phyloP scores from a whole-genome alignment of 116 monocot species.

The Posidonia oceanica region DNA sequence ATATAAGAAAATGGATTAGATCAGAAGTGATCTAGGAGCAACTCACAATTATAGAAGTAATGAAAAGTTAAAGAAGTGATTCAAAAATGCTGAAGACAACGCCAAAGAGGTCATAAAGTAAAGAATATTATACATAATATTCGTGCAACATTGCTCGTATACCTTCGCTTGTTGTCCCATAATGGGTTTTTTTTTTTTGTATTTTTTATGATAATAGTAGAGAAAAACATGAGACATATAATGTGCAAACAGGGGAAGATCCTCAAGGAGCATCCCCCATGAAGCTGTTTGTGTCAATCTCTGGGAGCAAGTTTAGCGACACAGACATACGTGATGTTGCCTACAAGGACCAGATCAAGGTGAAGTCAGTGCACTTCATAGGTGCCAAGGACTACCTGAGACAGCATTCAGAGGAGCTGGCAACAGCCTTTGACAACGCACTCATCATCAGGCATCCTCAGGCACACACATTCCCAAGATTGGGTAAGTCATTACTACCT shows the following conservation, averaged over 20 bases:
- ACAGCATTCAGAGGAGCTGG: slow-evolving; percentile 52
- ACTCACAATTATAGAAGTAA: too few species aligned
- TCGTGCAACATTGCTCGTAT: too few species aligned
- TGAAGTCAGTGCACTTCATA: slow-evolving; percentile 50
- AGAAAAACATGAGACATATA: neutral
- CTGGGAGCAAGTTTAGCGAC: slow-evolving; percentile 58
- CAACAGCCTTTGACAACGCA: slow-evolving; percentile 34
- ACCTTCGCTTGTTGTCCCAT: too few species aligned
- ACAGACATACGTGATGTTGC: slow-evolving; percentile 43
- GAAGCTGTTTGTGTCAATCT: slow-evolving; percentile 48
- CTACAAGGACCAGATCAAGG: slow-evolving; percentile 46
- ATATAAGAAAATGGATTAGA: too few species aligned
- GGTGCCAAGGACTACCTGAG: slow-evolving; percentile 67
- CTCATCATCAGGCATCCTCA: slow-evolving; percentile 49
- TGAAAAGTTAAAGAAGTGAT: too few species aligned
- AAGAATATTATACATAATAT: too few species aligned
- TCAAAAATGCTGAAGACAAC: too few species aligned
- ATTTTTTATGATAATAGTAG: too few species aligned
- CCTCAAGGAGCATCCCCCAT: slow-evolving; percentile 53
- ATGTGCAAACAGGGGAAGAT: slow-evolving; percentile 35
- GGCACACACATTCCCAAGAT: slow-evolving; percentile 62
- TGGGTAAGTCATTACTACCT: slow-evolving; percentile 19
- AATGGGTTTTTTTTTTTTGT: too few species aligned
- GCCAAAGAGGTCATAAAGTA: too few species aligned
- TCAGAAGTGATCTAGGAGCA: too few species aligned